Evolutionary conservation across 73 alveolate species (phyloP), one percentile per base, ranked within the genome.

Genomic region (Paraurostyla sp.): DNA sequence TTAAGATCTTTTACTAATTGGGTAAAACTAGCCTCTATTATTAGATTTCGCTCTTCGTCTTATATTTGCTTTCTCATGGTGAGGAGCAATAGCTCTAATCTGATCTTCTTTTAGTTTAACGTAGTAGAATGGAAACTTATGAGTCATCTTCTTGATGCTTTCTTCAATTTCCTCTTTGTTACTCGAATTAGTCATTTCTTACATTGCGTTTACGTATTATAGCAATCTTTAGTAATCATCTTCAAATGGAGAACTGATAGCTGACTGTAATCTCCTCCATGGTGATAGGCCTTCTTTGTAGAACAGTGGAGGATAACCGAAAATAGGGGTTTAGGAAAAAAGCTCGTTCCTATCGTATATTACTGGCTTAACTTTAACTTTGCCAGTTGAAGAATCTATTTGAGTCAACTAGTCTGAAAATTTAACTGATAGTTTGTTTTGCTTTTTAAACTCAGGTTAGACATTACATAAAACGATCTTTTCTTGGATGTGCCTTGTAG

Each of bases 61-160:
- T 38, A 22, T 4, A 36, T 38, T 65, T 38, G 16, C 41, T 7
- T 27, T 9, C 41, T 65, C 56, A 38, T 65, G 32, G 7, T 40
- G 23, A 9, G 41, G 41, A 11, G 82, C 25, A 65, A 65, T 65
- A 0, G 58, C 82, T 4, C 41, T 15, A 65, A 38, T 38, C 41
- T 65, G 41, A 38, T 65, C 82, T 38, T 65, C 82, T n/a, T 65
- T 65, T 35, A 65, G 23, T 38, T 65, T 65, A 2, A 65, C 32
- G 41, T 30, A 65, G 42, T 65, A 65, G 25, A 65, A 65, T 38
- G 82, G 82, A 0, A 38, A 65, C 43, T 40, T 40, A 6, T 38
- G 9, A 13, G 58, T 13, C 13, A 65, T 35, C 46, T 65, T 65
- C 36, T 65, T 65, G 1, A 65, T 65, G 38, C 82, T 65, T 65